phyloP scores from a whole-genome alignment of 2,329 filamentous ascomycete genomes.

The Hysterium pulicare region DNA sequence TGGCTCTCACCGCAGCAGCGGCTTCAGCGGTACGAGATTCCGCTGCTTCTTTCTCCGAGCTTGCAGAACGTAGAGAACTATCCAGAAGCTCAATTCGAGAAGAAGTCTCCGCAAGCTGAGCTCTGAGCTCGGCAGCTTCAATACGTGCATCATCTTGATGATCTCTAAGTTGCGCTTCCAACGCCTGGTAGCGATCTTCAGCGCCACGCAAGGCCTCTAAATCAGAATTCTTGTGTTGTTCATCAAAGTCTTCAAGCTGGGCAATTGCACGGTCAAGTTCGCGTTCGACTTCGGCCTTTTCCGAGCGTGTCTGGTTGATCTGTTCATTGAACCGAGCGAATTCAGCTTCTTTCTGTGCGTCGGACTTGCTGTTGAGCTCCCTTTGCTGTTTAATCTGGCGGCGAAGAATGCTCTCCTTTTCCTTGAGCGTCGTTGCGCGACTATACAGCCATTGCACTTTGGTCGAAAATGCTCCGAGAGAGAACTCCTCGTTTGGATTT shows the following conservation, averaged over 20 bases:
- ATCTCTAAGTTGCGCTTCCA: constrained; percentile 32
- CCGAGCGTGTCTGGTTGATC: constrained; percentile 33
- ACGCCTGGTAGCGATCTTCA: constrained; percentile 28
- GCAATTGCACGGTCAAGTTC: constrained; percentile 35
- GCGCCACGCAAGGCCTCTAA: constrained; percentile 10
- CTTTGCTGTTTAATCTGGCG: constrained; percentile 94
- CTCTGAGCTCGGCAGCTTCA: constrained; percentile 33
- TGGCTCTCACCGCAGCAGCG: constrained; percentile 25
- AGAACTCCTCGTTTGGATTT: constrained; percentile 61
- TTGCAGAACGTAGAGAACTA: constrained; percentile 22
- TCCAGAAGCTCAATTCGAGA: constrained; percentile 27
- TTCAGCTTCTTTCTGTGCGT: constrained; percentile 48
- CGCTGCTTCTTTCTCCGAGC: constrained; percentile 29
- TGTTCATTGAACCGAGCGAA: constrained; percentile 41
- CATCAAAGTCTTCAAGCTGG: constrained; percentile 29
- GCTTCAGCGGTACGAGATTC: constrained; percentile 28
- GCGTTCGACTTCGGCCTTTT: constrained; percentile 33
- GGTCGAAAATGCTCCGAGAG: constrained; percentile 69
- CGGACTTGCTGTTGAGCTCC: constrained; percentile 84
- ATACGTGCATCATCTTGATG: constrained; percentile 35
- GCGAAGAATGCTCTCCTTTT: constrained; percentile 85
- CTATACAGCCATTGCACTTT: constrained; percentile 77
- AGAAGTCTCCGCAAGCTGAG: constrained; percentile 33
- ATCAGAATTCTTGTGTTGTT: constrained; percentile 15
- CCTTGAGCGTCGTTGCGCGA: constrained; percentile 72